Conservation (phyloP, 768 basidiomycete species). For the Hydnomerulius pinastri region DNA sequence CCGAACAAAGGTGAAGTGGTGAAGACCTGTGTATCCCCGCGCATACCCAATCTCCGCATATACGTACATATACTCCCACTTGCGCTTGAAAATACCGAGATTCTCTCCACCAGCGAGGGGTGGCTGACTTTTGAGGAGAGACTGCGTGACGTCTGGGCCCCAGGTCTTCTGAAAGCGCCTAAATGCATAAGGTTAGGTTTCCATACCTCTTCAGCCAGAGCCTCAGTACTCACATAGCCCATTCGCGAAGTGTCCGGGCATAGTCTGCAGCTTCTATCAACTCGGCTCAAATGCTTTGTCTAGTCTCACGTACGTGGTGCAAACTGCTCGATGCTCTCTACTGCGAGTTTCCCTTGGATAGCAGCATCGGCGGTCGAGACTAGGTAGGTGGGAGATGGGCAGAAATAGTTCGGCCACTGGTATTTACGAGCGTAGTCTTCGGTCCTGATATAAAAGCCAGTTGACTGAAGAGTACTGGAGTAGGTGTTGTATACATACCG, state of each 20-base stretch:
- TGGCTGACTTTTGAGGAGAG: constrained; percentile 11
- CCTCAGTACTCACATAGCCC: constrained; percentile 21
- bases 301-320: constrained; percentile 13
- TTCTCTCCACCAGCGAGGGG: constrained; percentile 17
- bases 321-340: constrained; percentile 24
- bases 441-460: constrained; percentile 10
- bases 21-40: constrained; percentile 11
- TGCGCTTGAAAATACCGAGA: constrained; percentile 40
- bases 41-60: constrained; percentile 23
- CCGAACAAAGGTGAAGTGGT: background rate
- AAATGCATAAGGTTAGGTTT: background rate
- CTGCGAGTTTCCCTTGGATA: constrained; percentile 18
- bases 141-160: background rate
- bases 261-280: constrained; percentile 11
- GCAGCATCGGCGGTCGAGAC: constrained; percentile 13
- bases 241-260: constrained; percentile 25
- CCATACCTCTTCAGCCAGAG: background rate
- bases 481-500: constrained; percentile 14
- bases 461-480: background rate
- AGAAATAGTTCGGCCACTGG: constrained; percentile 29
- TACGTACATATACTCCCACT: constrained; percentile 34
- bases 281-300: background rate
- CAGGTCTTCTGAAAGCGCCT: constrained; percentile 17
- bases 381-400: constrained; percentile 23
- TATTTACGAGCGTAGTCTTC: constrained; percentile 30